phyloP scores from a whole-genome alignment of 352 stramenopile genomes.

The Phytophthora multivora region DNA sequence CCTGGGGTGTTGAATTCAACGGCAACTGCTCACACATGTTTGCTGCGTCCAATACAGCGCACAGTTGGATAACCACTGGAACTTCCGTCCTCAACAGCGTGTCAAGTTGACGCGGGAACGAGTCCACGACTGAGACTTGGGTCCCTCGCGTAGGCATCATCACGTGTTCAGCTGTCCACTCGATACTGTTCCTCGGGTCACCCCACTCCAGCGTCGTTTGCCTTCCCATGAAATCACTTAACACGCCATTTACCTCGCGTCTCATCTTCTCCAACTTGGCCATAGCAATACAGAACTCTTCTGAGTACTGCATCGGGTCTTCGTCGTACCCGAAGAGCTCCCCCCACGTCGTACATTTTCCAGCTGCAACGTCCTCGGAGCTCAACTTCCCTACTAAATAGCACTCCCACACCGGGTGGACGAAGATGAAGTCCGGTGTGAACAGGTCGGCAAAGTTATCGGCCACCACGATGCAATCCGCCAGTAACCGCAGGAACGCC shows the following conservation, averaged over 20 bases:
- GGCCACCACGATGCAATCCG: constrained; percentile 13
- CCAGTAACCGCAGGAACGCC: constrained; percentile 15
- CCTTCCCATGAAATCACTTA: constrained; percentile 10
- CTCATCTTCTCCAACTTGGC: constrained; percentile 14
- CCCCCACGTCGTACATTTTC: constrained; percentile 4
- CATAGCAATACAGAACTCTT: constrained; percentile 14
- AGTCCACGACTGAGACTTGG: not conserved
- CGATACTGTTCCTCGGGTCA: not conserved
- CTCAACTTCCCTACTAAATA: constrained; percentile 16
- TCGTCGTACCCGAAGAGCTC: constrained; percentile 5
- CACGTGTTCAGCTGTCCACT: constrained; percentile 21
- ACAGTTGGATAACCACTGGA: constrained; percentile 15
- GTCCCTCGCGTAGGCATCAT: constrained; percentile 15
- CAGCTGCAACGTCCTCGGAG: constrained; percentile 1
- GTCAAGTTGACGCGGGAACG: not conserved
- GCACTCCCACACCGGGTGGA: constrained; percentile 20
- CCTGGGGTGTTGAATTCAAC: not conserved
- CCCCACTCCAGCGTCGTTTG: constrained; percentile 7
- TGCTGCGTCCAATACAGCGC: not conserved
- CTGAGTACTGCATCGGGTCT: constrained; percentile 10
- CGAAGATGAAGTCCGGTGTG: constrained; percentile 18
- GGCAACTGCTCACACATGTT: constrained; percentile 3
- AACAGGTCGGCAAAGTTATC: constrained; percentile 19
- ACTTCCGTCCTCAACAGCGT: not conserved
- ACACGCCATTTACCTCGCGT: not conserved